Conservation (phyloP, 139 green algal species). For the Marvania coccoides region DNA sequence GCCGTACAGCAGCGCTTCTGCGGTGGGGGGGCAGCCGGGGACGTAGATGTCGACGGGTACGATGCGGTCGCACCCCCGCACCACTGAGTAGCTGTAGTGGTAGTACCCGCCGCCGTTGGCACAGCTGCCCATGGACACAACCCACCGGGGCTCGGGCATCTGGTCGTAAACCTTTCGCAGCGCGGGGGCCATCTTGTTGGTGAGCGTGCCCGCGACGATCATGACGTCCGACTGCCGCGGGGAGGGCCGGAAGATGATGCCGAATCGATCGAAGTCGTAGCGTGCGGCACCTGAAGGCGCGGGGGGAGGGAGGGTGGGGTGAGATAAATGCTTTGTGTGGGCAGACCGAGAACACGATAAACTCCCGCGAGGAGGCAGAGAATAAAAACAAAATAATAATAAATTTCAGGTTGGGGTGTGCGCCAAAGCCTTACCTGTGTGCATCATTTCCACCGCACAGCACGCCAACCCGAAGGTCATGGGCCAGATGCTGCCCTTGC, state of each 20-base stretch:
- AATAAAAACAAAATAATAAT: not conserved
- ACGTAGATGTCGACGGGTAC: constrained; percentile 97
- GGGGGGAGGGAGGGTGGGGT: not conserved
- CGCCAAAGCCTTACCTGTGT: constrained; percentile 10
- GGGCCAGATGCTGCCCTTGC: constrained; percentile 87
- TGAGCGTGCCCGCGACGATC: constrained; percentile 95
- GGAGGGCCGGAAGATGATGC: constrained; percentile 93
- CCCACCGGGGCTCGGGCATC: constrained; percentile 96
- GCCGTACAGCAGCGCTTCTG: constrained; percentile 92
- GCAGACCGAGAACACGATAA: not conserved
- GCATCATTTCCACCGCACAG: constrained; percentile 98
- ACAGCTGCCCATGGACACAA: constrained; percentile 93
- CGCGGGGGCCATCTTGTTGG: constrained; percentile 97
- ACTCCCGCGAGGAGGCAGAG: not conserved
- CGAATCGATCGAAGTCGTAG: constrained; percentile 85
- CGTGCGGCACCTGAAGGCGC: constrained; percentile 37
- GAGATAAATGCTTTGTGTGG: not conserved
- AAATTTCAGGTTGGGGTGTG: not conserved
- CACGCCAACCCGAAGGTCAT: constrained; percentile 97
- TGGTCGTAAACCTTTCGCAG: constrained; percentile 92
- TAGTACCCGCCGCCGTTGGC: constrained; percentile 97
- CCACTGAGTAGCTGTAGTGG: constrained; percentile 94
- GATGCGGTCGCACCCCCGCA: constrained; percentile 91
- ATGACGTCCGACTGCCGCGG: constrained; percentile 91
- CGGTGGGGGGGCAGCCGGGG: constrained; percentile 90